These are phyloP conservation scores for Phialophora expanda DNA, from an alignment of 2,329 filamentous ascomycete genomes.

Conservation along the genomic window DNA sequence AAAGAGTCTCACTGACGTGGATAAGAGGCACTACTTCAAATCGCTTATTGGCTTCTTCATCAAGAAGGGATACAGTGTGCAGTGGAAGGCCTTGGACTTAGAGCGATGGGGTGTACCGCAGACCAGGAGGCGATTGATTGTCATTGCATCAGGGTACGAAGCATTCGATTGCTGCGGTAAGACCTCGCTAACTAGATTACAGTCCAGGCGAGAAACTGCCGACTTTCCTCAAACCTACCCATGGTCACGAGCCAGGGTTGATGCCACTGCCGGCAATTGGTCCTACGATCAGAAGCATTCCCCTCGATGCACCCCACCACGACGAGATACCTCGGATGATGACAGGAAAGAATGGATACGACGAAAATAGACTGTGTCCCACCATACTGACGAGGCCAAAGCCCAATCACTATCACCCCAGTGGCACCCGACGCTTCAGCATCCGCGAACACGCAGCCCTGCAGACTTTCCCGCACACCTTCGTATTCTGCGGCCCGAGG, in stretches of 20 bases:
- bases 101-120: constrained; percentile 59
- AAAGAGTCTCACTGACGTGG: constrained; percentile 64
- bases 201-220: constrained; percentile 75
- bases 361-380: constrained; percentile 53
- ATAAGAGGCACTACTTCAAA: constrained; percentile 63
- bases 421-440: constrained; percentile 67
- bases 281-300: constrained; percentile 50
- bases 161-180: too few species aligned
- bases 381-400: constrained; percentile 68
- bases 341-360: background rate
- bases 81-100: constrained; percentile 67
- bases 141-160: constrained; percentile 61
- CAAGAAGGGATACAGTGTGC: constrained; percentile 68
- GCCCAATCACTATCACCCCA: constrained; percentile 67
- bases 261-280: constrained; percentile 50
- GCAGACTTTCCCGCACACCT: constrained; percentile 69
- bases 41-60: constrained; percentile 69
- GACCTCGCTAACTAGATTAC: constrained; percentile 53
- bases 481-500: constrained; percentile 60
- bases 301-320: constrained; percentile 26
- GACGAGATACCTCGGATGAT: background rate
- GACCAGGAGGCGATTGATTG: constrained; percentile 54
- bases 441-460: constrained; percentile 70
- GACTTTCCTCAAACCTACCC: constrained; percentile 66
- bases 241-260: constrained; percentile 49